These are phyloP conservation scores for Blastocystis hominis DNA, from an alignment of 352 stramenopile genomes.

Conservation along the genomic window DNA sequence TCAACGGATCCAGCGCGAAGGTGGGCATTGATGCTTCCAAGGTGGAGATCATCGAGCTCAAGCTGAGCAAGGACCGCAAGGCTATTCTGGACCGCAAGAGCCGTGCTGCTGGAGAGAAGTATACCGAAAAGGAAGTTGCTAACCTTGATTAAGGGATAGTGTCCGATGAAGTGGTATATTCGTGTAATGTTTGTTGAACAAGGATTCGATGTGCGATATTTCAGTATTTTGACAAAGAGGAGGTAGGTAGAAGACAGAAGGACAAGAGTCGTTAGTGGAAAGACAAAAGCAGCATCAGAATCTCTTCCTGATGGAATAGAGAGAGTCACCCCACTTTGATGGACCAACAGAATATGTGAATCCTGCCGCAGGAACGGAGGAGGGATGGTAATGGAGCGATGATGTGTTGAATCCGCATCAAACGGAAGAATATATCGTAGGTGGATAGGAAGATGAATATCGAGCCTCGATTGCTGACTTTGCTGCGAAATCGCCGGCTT, in stretches of 20 bases:
- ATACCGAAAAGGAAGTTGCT: conserved; percentile 61
- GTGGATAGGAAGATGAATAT: neutral
- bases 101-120: conserved; percentile 61
- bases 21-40: conserved; percentile 95
- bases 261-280: neutral
- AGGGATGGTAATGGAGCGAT: neutral
- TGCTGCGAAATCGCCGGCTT: neutral
- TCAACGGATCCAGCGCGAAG: conserved; percentile 85
- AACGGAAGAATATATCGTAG: neutral
- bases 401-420: neutral
- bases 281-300: neutral
- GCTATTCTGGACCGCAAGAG: conserved; percentile 94
- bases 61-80: conserved; percentile 99
- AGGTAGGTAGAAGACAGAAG: neutral
- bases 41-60: conserved; percentile 97
- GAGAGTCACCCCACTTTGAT: neutral
- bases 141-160: conserved; percentile 37
- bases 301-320: neutral
- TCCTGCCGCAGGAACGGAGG: neutral
- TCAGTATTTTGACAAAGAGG: neutral
- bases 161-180: conserved; percentile 53
- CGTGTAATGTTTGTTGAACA: conserved; percentile 19
- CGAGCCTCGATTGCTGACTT: neutral
- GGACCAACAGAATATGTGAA: neutral
- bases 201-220: neutral